Conservation (phyloP, 2,329 filamentous ascomycete species). For the Lachnellula occidentalis region DNA sequence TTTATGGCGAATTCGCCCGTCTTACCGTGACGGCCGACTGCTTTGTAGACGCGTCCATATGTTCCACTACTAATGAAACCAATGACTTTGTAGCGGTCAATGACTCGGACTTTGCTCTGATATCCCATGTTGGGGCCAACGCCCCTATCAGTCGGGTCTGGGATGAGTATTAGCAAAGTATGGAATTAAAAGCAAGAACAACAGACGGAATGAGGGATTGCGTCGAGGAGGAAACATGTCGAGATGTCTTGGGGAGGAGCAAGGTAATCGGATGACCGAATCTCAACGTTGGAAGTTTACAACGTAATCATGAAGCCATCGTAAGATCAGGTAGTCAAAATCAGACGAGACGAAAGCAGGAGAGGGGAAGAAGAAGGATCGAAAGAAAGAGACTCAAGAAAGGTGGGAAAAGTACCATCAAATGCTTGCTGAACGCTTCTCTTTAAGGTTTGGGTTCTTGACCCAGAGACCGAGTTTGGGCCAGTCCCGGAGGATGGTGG, state of each 20-base stretch:
- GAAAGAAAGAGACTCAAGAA: conserved; percentile 2
- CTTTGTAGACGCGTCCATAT: conserved; percentile 97
- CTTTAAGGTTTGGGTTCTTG: conserved; percentile 46
- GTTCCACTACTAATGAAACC: conserved; percentile 98
- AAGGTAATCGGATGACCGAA: not conserved
- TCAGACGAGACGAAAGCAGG: conserved; percentile 5
- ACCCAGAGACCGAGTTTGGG: conserved; percentile 26
- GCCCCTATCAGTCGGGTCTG: conserved; percentile 50
- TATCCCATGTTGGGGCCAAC: conserved; percentile 43
- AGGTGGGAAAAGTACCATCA: conserved; percentile 43
- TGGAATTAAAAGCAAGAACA: conserved; percentile 25
- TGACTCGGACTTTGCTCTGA: conserved; percentile 78
- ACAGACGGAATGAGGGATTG: conserved; percentile 25
- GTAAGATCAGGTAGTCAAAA: conserved; percentile 1
- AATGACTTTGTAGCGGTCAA: conserved; percentile 91
- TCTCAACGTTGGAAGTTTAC: not conserved
- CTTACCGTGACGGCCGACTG: conserved; percentile 66
- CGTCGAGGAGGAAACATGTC: conserved; percentile 28
- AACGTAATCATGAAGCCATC: conserved; percentile 15
- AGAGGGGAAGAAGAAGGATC: conserved; percentile 9
- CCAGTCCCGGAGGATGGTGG: conserved; percentile 29
- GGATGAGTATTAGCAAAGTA: conserved; percentile 33
- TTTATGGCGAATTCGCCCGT: conserved; percentile 94
- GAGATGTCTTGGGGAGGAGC: conserved; percentile 7
- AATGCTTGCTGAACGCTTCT: conserved; percentile 55